Percentiles rank a stretch among this genome's conserved stretches.
Evolutionary conservation across 2,329 filamentous ascomycete genomes (phyloP).

Genomic region (Beauveria sp.): DNA sequence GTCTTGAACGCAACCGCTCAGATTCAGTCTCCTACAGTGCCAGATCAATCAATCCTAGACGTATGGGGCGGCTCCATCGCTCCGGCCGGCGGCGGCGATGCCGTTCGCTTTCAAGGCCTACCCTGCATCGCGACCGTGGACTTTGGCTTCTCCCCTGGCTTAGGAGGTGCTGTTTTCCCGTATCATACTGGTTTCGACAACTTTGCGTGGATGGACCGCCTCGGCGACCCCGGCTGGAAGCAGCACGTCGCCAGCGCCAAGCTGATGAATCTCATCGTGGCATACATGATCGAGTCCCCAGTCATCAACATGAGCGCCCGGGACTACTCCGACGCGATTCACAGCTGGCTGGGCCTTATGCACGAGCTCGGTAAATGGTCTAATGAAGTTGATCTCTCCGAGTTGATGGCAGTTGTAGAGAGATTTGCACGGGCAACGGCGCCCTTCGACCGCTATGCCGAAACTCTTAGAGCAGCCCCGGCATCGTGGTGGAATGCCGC

Average conservation of each 20-base stretch:
- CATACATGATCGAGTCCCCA: constrained; percentile 30
- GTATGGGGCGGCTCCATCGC: constrained; percentile 34
- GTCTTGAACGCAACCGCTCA: constrained; percentile 55
- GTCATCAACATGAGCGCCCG: constrained; percentile 32
- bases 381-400: constrained; percentile 27
- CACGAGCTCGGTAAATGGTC: constrained; percentile 20
- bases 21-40: constrained; percentile 47
- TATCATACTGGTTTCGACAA: constrained; percentile 84
- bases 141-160: constrained; percentile 35
- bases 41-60: constrained; percentile 32
- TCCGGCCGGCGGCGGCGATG: constrained; percentile 51
- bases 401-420: constrained; percentile 31
- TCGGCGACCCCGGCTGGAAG: constrained; percentile 60
- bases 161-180: constrained; percentile 54
- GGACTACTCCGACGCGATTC: constrained; percentile 33
- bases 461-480: neutral
- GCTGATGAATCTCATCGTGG: constrained; percentile 32
- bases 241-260: constrained; percentile 52
- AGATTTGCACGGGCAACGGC: constrained; percentile 21
- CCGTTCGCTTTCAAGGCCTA: constrained; percentile 44
- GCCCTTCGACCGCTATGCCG: neutral
- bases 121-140: constrained; percentile 54
- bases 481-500: neutral
- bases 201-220: constrained; percentile 76
- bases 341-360: constrained; percentile 26